Evolutionary conservation across 129 eudicot species (phyloP).

Genomic region (Kitagawia praeruptora): DNA sequence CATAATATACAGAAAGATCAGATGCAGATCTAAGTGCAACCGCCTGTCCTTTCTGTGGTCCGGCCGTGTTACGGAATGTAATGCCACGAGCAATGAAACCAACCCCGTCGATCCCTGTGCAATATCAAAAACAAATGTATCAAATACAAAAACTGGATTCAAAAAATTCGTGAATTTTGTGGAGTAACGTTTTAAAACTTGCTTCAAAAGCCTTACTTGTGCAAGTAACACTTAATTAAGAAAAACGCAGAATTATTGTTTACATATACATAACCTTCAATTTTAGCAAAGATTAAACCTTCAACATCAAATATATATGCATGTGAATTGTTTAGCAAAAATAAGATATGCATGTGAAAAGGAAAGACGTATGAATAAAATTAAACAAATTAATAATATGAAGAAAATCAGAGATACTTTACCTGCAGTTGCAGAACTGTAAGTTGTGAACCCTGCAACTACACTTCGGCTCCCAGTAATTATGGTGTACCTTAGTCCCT

Average conservation of each 20-base stretch:
- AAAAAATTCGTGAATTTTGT: too few relatives aligned
- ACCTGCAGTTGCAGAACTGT: slow-evolving; percentile 30
- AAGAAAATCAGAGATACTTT: neutral
- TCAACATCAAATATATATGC: too few relatives aligned
- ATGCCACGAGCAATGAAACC: slow-evolving; percentile 67
- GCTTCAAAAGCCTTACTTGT: neutral
- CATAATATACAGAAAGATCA: slow-evolving; percentile 52
- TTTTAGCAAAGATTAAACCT: too few relatives aligned
- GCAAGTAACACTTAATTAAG: neutral
- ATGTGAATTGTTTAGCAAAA: too few relatives aligned
- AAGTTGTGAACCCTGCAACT: slow-evolving; percentile 23
- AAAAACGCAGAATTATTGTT: too few relatives aligned
- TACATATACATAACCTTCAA: too few relatives aligned
- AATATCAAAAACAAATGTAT: neutral
- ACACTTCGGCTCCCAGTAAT: slow-evolving; percentile 35
- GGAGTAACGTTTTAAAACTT: neutral
- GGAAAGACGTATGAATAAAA: too few relatives aligned
- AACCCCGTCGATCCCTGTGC: slow-evolving; percentile 38
- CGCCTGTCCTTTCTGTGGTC: slow-evolving; percentile 55
- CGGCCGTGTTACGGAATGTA: slow-evolving; percentile 66
- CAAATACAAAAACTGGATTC: neutral
- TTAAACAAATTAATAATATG: too few relatives aligned
- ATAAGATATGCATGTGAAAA: too few relatives aligned
- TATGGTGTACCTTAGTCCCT: slow-evolving; percentile 29
- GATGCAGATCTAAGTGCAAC: slow-evolving; percentile 51